These are phyloP conservation scores for Lipomyces starkeyi DNA, from an alignment of 805 yeast genomes.

Conservation along the genomic window DNA sequence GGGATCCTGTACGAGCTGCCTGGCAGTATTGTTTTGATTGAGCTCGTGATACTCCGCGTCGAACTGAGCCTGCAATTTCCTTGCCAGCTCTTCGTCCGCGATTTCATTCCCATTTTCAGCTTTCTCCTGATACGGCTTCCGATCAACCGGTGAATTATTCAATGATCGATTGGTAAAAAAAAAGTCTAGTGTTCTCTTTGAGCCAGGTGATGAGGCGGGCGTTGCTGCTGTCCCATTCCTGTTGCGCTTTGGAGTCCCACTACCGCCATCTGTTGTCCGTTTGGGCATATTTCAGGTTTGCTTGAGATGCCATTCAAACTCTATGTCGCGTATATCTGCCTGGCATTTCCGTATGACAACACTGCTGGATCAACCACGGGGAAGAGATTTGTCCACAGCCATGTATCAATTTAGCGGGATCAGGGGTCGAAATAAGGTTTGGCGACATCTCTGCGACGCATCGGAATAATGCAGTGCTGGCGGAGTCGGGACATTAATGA, in stretches of 20 bases:
- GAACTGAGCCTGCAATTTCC: slow-evolving; percentile 34
- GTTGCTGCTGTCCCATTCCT: not conserved
- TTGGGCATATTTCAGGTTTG: not conserved
- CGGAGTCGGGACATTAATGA: too few relatives aligned
- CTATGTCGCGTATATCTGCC: not conserved
- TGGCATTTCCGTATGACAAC: not conserved
- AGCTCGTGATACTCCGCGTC: slow-evolving; percentile 16
- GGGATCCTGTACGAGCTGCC: not conserved
- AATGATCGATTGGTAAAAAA: slow-evolving; percentile 8
- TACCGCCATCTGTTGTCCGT: not conserved
- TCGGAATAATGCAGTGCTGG: too few relatives aligned
- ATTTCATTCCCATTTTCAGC: not conserved
- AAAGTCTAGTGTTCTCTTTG: slow-evolving; percentile 23
- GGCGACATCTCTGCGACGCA: not conserved
- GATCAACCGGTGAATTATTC: not conserved
- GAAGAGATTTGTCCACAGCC: too few relatives aligned
- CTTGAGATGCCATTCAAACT: not conserved
- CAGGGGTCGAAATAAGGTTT: not conserved
- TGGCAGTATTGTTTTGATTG: not conserved
- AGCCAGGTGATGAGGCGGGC: not conserved
- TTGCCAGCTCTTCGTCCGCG: slow-evolving; percentile 35
- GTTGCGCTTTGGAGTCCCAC: not conserved
- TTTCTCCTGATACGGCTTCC: not conserved
- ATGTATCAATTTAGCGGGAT: too few relatives aligned
- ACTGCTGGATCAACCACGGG: not conserved